Evolutionary conservation across 441 rosid genomes (phyloP).

Genomic region (Monsonia emarginata): DNA sequence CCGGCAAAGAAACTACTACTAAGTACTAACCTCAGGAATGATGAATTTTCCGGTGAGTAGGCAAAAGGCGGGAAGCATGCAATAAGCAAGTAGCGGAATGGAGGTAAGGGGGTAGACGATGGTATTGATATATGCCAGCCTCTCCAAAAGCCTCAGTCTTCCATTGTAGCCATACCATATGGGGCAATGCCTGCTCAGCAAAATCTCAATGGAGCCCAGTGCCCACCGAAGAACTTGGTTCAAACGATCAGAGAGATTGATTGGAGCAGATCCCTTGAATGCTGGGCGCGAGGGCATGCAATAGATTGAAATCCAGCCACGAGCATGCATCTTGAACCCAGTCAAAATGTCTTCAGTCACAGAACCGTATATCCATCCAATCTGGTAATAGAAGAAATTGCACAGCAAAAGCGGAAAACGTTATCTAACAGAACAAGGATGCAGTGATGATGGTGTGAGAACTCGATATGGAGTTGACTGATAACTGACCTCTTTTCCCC

Average conservation of each 20-base stretch:
- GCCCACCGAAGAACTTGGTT: conserved; percentile 99
- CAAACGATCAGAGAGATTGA: conserved; percentile 92
- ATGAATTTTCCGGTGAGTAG: conserved; percentile 87
- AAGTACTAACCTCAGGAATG: conserved; percentile 85
- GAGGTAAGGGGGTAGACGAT: conserved; percentile 86
- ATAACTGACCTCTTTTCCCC: conserved; percentile 75
- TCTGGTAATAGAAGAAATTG: conserved; percentile 37
- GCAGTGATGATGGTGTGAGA: too few species aligned
- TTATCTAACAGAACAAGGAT: too few species aligned
- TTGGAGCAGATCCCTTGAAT: conserved; percentile 94
- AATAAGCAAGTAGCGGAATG: conserved; percentile 81
- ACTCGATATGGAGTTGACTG: too few species aligned
- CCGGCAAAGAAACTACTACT: too few species aligned
- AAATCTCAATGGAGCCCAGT: conserved; percentile 90
- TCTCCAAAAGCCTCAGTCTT: conserved; percentile 79
- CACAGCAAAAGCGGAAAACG: conserved; percentile 15
- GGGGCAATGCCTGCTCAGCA: conserved; percentile 92
- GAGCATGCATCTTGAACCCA: conserved; percentile 98
- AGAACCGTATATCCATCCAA: conserved; percentile 98
- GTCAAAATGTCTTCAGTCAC: conserved; percentile 97
- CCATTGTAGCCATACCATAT: conserved; percentile 92
- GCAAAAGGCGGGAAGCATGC: conserved; percentile 92
- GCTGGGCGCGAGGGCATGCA: conserved; percentile 89
- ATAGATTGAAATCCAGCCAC: conserved; percentile 95
- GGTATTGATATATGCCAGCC: conserved; percentile 83